Conservation (phyloP, 2,329 filamentous ascomycete species). For the Aschersonia sp. region DNA sequence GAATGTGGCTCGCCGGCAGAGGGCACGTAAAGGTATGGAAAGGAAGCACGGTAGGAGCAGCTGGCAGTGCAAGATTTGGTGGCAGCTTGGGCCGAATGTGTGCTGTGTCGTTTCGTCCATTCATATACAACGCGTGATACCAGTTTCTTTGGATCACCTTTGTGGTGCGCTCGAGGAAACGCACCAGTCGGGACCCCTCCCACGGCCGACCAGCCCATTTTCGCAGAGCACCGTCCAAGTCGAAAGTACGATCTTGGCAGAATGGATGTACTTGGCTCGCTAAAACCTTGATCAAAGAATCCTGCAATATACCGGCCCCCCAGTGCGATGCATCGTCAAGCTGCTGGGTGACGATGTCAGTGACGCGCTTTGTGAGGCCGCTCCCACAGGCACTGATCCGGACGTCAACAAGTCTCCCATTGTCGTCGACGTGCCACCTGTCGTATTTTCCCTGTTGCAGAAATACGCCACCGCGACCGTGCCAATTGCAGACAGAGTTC, state of each 20-base stretch:
- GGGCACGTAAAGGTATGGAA: slow-evolving; percentile 98
- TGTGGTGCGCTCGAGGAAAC: slow-evolving; percentile 74
- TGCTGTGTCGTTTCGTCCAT: slow-evolving; percentile 32
- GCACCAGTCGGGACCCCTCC: slow-evolving; percentile 77
- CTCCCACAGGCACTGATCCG: slow-evolving; percentile 43
- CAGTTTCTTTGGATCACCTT: slow-evolving; percentile 66
- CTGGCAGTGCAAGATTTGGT: slow-evolving; percentile 57
- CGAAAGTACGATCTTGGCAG: slow-evolving; percentile 18
- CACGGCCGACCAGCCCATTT: slow-evolving; percentile 63
- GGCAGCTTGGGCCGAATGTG: slow-evolving; percentile 69
- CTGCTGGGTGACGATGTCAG: slow-evolving; percentile 81
- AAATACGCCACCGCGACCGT: slow-evolving; percentile 72
- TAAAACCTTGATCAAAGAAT: slow-evolving; percentile 35
- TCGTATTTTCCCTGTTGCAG: slow-evolving; percentile 62
- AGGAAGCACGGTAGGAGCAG: slow-evolving; percentile 84
- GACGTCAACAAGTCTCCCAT: slow-evolving; percentile 69
- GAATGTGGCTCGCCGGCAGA: slow-evolving; percentile 78
- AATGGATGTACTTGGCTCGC: slow-evolving; percentile 28
- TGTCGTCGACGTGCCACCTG: slow-evolving; percentile 83
- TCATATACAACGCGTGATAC: slow-evolving; percentile 72
- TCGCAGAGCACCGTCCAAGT: slow-evolving; percentile 25
- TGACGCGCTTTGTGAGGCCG: slow-evolving; percentile 81
- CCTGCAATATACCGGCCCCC: slow-evolving; percentile 59
- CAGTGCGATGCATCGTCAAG: slow-evolving; percentile 74
- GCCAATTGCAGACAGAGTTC: slow-evolving; percentile 95